Percentiles rank a stretch among this genome's conserved stretches.
phyloP scores from a whole-genome alignment of 805 yeast genomes.

The Candida maris region DNA sequence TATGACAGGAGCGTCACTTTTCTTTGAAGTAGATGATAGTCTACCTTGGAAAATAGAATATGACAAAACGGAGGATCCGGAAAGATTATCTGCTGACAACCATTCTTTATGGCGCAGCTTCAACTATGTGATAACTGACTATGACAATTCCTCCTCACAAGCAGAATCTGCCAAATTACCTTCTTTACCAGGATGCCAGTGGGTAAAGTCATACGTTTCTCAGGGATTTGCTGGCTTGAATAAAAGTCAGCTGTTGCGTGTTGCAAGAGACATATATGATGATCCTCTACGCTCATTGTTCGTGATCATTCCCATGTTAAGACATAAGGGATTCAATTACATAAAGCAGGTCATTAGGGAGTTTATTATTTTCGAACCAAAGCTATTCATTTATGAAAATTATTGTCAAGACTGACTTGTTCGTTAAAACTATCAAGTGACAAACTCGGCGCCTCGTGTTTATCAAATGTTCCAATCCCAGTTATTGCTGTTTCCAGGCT shows the following conservation, averaged over 20 bases:
- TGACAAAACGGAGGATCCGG: constrained; percentile 69
- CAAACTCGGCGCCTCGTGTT: no score
- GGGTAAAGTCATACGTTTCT: constrained; percentile 41
- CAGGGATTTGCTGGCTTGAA: constrained; percentile 42
- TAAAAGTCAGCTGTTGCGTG: constrained; percentile 4
- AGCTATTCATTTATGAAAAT: constrained; percentile 19
- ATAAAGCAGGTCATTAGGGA: constrained; percentile 6
- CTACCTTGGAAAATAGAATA: constrained; percentile 38
- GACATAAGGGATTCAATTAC: constrained; percentile 12
- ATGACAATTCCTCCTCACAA: constrained; percentile 20
- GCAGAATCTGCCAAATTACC: constrained; percentile 19
- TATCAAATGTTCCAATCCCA: no score
- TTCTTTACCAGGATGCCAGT: constrained; percentile 30
- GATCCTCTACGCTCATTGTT: constrained; percentile 8
- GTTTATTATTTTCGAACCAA: constrained; percentile 11
- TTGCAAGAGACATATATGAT: constrained; percentile 1
- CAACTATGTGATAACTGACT: constrained; percentile 48
- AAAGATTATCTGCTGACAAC: constrained; percentile 26
- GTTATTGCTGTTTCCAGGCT: no score
- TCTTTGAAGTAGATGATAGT: constrained; percentile 54
- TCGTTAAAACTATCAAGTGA: no score
- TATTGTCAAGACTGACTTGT: constrained; percentile 1
- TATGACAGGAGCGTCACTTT: constrained; percentile 82
- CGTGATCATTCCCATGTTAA: not conserved
- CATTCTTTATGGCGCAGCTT: constrained; percentile 42